phyloP scores from a whole-genome alignment of 1,284 basidiomycete species.

The Ceratobasidium sp. region DNA sequence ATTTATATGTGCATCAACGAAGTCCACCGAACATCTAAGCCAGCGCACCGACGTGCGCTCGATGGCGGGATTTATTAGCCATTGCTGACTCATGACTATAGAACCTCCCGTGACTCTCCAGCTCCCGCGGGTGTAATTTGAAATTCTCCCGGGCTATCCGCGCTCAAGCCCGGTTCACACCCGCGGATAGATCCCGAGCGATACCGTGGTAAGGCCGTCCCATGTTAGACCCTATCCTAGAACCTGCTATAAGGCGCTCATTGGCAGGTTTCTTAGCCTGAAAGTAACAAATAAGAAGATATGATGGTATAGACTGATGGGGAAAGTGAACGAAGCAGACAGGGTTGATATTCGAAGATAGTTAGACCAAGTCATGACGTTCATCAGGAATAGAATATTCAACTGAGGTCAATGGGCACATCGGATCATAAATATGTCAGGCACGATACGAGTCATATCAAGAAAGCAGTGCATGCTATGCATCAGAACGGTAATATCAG shows the following conservation, averaged over 20 bases:
- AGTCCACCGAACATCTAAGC: not conserved
- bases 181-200: too few relatives aligned
- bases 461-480: too few relatives aligned
- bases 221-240: conserved; percentile 14
- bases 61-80: not conserved
- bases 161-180: not conserved
- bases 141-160: conserved; percentile 23
- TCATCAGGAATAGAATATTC: too few relatives aligned
- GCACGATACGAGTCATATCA: too few relatives aligned
- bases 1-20: not conserved
- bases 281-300: not conserved
- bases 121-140: not conserved
- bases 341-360: too few relatives aligned
- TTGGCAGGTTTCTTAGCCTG: not conserved
- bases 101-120: not conserved
- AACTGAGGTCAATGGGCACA: too few relatives aligned
- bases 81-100: not conserved
- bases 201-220: not conserved
- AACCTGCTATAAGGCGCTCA: not conserved
- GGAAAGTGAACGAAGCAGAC: too few relatives aligned
- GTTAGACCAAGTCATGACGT: too few relatives aligned
- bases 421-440: too few relatives aligned
- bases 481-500: too few relatives aligned
- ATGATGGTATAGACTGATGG: not conserved
- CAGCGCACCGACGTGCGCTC: not conserved